A percentile compares a stretch with the other conserved stretches of the same genome.
Conservation (phyloP, 192 early-diverging fungal species). For the Umbelopsis isabellina region DNA sequence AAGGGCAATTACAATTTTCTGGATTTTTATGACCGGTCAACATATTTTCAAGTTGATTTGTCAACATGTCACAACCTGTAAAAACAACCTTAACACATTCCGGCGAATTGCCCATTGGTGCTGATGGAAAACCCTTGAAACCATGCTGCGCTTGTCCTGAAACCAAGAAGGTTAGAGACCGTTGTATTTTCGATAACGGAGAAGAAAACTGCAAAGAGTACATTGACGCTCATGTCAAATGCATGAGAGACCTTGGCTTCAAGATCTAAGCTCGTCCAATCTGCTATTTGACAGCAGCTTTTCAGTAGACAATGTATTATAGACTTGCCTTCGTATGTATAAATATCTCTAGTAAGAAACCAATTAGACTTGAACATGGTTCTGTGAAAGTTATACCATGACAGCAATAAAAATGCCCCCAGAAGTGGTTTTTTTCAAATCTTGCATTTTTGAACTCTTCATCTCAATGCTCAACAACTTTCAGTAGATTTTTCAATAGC, state of each 20-base stretch:
- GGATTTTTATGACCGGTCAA: neutral
- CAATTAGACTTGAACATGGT: too few species aligned
- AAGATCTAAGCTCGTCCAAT: slow-evolving; percentile 62
- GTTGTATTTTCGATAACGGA: slow-evolving; percentile 84
- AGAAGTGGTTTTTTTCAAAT: too few species aligned
- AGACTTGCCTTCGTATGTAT: too few species aligned
- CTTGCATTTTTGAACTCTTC: too few species aligned
- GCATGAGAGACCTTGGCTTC: slow-evolving; percentile 94
- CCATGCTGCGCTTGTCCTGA: slow-evolving; percentile 98
- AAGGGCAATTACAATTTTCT: neutral
- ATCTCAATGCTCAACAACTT: too few species aligned
- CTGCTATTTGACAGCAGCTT: neutral
- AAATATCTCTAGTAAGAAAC: too few species aligned
- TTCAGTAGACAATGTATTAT: too few species aligned
- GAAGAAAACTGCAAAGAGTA: slow-evolving; percentile 90
- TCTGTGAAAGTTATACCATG: too few species aligned
- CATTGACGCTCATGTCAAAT: slow-evolving; percentile 85
- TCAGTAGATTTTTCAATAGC: too few species aligned
- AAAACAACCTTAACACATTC: slow-evolving; percentile 36
- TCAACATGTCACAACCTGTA: slow-evolving; percentile 27
- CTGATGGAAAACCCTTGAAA: slow-evolving; percentile 68
- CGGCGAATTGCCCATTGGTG: slow-evolving; percentile 44
- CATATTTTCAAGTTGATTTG: slow-evolving; percentile 18
- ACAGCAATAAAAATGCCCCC: too few species aligned
- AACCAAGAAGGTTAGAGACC: slow-evolving; percentile 88